These are phyloP conservation scores for Cytidiella melzeri DNA, from an alignment of 768 basidiomycete genomes.

Conservation along the genomic window DNA sequence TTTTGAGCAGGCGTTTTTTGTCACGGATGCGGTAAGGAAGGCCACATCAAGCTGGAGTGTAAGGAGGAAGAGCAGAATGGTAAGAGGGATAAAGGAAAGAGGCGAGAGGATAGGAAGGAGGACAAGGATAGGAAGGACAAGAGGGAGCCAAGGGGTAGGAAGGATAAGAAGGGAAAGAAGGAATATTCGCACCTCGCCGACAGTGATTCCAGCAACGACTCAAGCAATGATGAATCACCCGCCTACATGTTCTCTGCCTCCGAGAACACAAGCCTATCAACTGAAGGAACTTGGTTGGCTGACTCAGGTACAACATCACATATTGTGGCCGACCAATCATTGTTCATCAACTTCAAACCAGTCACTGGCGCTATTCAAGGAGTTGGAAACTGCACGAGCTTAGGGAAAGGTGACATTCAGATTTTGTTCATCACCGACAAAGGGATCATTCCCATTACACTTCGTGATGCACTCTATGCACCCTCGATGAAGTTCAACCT, in stretches of 20 bases:
- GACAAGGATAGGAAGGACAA: neutral
- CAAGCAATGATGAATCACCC: conserved; percentile 7
- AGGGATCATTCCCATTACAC: conserved; percentile 1
- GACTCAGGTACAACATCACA: too few relatives aligned
- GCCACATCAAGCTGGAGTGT: conserved; percentile 3
- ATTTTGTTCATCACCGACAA: conserved; percentile 1
- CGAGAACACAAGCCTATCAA: too few relatives aligned
- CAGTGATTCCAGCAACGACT: conserved; percentile 13
- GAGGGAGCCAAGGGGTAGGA: too few relatives aligned
- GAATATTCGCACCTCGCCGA: neutral
- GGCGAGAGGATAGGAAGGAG: neutral
- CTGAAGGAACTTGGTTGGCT: too few relatives aligned
- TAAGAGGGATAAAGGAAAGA: too few relatives aligned
- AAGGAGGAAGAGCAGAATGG: neutral
- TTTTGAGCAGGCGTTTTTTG: too few relatives aligned
- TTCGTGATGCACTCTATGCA: conserved; percentile 10
- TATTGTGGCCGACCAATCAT: too few relatives aligned
- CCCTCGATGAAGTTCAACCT: too few relatives aligned
- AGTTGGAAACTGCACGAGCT: conserved; percentile 6
- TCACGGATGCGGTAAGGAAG: conserved; percentile 6
- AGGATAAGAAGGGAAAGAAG: neutral
- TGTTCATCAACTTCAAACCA: conserved; percentile 2
- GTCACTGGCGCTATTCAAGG: too few relatives aligned
- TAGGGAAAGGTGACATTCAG: conserved; percentile 9
- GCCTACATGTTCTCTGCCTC: too few relatives aligned